These are phyloP conservation scores for Melanogaster broomeanus DNA, from an alignment of 768 basidiomycete genomes.

Conservation along the genomic window DNA sequence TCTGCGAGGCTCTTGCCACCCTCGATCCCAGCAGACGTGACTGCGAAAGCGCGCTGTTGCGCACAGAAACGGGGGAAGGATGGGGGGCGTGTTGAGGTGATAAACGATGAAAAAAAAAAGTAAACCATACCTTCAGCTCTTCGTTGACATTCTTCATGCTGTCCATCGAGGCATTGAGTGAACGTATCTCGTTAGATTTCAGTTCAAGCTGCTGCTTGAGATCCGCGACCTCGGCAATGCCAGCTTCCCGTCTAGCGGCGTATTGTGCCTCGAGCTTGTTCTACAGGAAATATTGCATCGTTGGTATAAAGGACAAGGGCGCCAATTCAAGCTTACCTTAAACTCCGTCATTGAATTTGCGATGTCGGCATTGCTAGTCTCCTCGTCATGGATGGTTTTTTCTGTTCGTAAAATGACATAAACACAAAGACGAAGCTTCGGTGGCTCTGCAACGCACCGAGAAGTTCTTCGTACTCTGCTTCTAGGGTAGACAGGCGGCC, in stretches of 20 bases:
- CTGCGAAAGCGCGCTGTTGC: slow-evolving; percentile 93
- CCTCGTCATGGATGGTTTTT: slow-evolving; percentile 90
- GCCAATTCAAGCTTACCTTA: slow-evolving; percentile 55
- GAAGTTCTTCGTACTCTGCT: slow-evolving; percentile 93
- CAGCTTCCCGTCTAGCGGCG: slow-evolving; percentile 87
- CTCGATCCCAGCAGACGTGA: slow-evolving; percentile 95
- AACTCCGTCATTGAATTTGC: slow-evolving; percentile 87
- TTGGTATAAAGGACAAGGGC: background rate
- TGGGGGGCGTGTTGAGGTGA: no score
- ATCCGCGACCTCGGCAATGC: slow-evolving; percentile 79
- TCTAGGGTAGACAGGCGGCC: slow-evolving; percentile 77
- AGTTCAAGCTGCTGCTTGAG: slow-evolving; percentile 90
- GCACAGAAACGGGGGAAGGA: slow-evolving; percentile 3
- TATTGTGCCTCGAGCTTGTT: slow-evolving; percentile 94
- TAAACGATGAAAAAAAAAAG: slow-evolving; percentile 6
- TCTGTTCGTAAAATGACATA: slow-evolving; percentile 47
- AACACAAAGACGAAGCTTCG: slow-evolving; percentile 1
- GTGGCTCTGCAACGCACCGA: slow-evolving; percentile 58
- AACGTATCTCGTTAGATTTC: slow-evolving; percentile 80
- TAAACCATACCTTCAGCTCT: slow-evolving; percentile 81
- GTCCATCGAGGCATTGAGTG: slow-evolving; percentile 83
- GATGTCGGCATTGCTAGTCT: slow-evolving; percentile 79
- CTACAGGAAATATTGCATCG: slow-evolving; percentile 40
- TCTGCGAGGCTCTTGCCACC: slow-evolving; percentile 97
- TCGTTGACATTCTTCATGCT: slow-evolving; percentile 96